A percentile compares a stretch with the other conserved stretches of the same genome.
These are phyloP conservation scores for Podila minutissima DNA, from an alignment of 192 early-diverging fungal species.

Conservation along the genomic window DNA sequence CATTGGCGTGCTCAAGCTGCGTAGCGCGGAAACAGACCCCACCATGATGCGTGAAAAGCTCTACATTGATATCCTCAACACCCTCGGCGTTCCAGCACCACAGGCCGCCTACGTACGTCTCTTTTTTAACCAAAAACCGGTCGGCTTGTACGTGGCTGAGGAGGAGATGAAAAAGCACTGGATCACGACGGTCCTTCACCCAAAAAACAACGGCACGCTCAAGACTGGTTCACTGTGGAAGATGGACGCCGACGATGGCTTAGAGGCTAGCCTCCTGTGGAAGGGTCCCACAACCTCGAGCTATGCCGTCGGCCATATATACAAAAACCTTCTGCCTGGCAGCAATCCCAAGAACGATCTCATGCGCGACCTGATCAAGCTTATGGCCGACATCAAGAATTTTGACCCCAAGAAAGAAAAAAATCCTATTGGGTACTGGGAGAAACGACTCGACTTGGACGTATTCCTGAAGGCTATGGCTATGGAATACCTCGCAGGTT, in stretches of 20 bases:
- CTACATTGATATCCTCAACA: conserved; percentile 28
- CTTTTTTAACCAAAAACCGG: conserved; percentile 25
- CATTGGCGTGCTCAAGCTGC: conserved; percentile 21
- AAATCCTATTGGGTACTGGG: conserved; percentile 29
- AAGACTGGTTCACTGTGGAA: conserved; percentile 29
- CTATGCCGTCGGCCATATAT: conserved; percentile 35
- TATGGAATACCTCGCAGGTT: conserved; percentile 50
- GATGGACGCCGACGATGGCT: conserved; percentile 28
- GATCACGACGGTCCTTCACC: conserved; percentile 7
- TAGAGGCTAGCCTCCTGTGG: conserved; percentile 45
- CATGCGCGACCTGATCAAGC: conserved; percentile 37
- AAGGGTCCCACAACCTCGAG: conserved; percentile 23
- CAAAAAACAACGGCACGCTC: conserved; percentile 8
- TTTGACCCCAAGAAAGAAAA: conserved; percentile 20
- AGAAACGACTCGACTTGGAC: conserved; percentile 34
- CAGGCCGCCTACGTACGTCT: conserved; percentile 30
- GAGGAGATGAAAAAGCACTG: conserved; percentile 26
- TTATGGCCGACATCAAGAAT: conserved; percentile 42
- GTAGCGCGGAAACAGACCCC: conserved; percentile 21
- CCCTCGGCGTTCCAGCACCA: conserved; percentile 18
- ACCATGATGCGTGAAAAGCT: conserved; percentile 46
- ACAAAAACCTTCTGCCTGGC: conserved; percentile 31
- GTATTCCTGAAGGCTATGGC: conserved; percentile 40
- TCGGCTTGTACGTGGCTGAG: conserved; percentile 24
- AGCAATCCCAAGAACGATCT: conserved; percentile 21